phyloP scores from a whole-genome alignment of 1,284 basidiomycete genomes.

The Salmacisia buchloeana region DNA sequence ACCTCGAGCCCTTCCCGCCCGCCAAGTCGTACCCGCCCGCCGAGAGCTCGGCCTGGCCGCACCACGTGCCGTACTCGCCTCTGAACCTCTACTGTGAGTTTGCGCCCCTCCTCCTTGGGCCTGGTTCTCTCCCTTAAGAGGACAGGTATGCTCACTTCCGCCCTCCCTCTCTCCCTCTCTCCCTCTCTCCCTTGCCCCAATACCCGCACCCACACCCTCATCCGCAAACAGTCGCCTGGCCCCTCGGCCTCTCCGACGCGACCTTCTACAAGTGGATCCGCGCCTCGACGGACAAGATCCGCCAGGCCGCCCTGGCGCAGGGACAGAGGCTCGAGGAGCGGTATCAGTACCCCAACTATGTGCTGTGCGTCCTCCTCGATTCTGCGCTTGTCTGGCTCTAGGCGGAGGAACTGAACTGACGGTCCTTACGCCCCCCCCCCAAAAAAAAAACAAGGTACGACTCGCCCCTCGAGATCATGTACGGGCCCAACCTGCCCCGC shows the following conservation, averaged over 20 bases:
- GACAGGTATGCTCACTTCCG: neutral
- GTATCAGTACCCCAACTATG: neutral
- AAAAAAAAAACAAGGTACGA: no score
- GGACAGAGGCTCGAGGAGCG: neutral
- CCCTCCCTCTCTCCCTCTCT: neutral
- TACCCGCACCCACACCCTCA: no score
- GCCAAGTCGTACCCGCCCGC: neutral
- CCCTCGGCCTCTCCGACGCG: neutral
- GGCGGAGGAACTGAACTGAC: no score
- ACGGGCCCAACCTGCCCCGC: neutral
- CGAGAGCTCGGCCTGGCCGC: neutral
- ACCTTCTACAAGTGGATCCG: slow-evolving; percentile 2
- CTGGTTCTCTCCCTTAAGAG: neutral
- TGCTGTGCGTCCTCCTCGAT: no score
- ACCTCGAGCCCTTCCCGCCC: neutral
- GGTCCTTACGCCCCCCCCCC: no score
- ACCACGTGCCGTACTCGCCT: neutral
- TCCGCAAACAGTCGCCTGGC: neutral
- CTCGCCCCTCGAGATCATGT: neutral
- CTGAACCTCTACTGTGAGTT: slow-evolving; percentile 8
- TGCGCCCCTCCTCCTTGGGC: neutral
- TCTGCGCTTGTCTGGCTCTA: no score
- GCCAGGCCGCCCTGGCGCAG: neutral
- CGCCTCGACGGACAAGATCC: neutral
- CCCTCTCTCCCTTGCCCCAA: neutral